Evolutionary conservation across 1,284 basidiomycete species (phyloP), one percentile per base, ranked within the genome.

Genomic region (Volvariella volvacea): DNA sequence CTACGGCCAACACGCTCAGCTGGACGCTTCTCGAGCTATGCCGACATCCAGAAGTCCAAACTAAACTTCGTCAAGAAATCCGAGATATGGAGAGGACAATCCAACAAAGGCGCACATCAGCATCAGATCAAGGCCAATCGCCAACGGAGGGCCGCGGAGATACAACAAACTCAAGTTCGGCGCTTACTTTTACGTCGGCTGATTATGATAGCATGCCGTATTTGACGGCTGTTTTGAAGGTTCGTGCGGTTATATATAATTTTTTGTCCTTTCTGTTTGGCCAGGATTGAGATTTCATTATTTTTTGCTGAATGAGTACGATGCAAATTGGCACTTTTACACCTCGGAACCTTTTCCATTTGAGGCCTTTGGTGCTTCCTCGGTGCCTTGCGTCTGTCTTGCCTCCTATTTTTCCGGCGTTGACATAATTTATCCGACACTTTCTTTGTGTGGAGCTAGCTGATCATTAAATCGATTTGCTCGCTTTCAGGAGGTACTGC

Each of bases 161-260:
- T 31, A 49, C 61, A 10, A 12, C 25, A 28, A 28, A 6, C 12
- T 28, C 25, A 12, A 28, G 25, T 28, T 28, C 25, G 12, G 6
- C 25, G 6, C 6, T 28, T 28, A 60, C 69, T 31, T 70, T 75
- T 51, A 65, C 65, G 14, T 48, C 63, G 7, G 50, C 58, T 15
- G 74, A 80, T 52, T 63, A 77, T 37, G 76, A 80, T 28, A 48
- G 57, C 33, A 80, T 82, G 72, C 66, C 69, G 4, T 76, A 71
- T 42, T 53, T 73, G 21, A 62, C 62, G 15, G 78, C 78, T 2
- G 63, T 74, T 15, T 56, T 81, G 40, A 78, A 79, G 64, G 77
- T 72, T 3, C 22, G 55, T 50, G 3, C 4, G n/a, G 34, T 16
- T 37, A 20, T 9, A n/a, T n/a, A n/a, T n/a, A n/a, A n/a, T n/a